Evolutionary conservation across 2,329 filamentous ascomycete genomes (phyloP).

Genomic region (Epichloe baconii): DNA sequence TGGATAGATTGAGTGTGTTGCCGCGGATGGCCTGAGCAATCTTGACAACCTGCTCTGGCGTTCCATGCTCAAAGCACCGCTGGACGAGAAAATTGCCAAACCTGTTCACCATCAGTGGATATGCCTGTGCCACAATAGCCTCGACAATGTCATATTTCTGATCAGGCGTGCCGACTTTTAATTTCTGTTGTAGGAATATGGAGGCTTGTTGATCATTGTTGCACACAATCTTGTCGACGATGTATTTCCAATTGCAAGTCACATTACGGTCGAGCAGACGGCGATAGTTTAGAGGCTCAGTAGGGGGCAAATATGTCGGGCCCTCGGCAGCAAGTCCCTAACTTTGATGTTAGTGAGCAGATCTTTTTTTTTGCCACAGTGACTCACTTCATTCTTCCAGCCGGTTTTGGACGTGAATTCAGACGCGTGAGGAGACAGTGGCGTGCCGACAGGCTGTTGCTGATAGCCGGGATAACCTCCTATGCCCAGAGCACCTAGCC

Average conservation of each 20-base stretch:
- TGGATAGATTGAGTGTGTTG: constrained; percentile 85
- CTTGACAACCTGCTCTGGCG: constrained; percentile 82
- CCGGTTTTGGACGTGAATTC: constrained; percentile 51
- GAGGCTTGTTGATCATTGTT: constrained; percentile 99
- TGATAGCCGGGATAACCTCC: constrained; percentile 36
- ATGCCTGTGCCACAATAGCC: constrained; percentile 87
- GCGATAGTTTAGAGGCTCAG: constrained; percentile 91
- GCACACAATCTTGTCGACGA: constrained; percentile 98
- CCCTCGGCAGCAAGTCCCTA: constrained; percentile 33
- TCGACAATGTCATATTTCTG: constrained; percentile 98
- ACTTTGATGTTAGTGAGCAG: constrained; percentile 7
- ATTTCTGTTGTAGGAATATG: constrained; percentile 96
- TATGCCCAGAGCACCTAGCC: constrained; percentile 25
- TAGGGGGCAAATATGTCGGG: constrained; percentile 74
- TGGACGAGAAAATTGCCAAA: constrained; percentile 98
- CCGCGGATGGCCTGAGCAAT: constrained; percentile 92
- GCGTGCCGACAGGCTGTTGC: constrained; percentile 46
- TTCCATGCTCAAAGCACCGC: constrained; percentile 96
- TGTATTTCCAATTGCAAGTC: constrained; percentile 98
- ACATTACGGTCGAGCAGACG: constrained; percentile 89
- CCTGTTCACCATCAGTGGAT: constrained; percentile 92
- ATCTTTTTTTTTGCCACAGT: neutral
- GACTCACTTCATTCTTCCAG: constrained; percentile 44
- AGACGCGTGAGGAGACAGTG: constrained; percentile 59
- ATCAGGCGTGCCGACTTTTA: constrained; percentile 87